These are phyloP conservation scores for Otatea glauca DNA, from an alignment of 176 grass and related monocot genomes.

Conservation along the genomic window DNA sequence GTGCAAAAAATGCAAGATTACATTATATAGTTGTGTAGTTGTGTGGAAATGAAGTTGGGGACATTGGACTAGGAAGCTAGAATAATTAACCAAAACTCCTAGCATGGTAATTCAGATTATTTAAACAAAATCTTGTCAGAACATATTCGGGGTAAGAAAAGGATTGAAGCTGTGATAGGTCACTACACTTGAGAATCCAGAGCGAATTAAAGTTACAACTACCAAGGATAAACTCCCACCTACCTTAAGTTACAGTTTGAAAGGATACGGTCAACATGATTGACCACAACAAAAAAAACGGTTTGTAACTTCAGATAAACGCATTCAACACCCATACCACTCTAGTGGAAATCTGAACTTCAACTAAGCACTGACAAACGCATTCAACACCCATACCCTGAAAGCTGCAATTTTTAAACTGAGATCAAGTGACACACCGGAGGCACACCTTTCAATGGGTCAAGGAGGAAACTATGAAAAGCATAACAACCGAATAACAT, in stretches of 20 bases:
- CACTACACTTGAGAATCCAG: background rate
- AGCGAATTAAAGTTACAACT: background rate
- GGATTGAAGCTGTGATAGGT: background rate
- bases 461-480: background rate
- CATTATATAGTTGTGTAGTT: background rate
- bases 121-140: background rate
- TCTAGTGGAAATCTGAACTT: background rate
- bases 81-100: background rate
- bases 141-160: background rate
- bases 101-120: constrained; percentile 15
- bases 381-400: background rate
- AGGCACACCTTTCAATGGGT: background rate
- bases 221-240: background rate
- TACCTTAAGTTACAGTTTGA: background rate
- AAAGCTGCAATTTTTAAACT: background rate
- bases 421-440: background rate
- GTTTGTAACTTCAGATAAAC: background rate
- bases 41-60: constrained; percentile 8
- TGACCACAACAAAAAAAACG: constrained; percentile 2
- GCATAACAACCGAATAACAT: background rate
- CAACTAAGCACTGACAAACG: background rate
- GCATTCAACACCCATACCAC: background rate
- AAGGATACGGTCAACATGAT: background rate
- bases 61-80: background rate
- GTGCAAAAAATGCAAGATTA: constrained; percentile 31